Evolutionary conservation across 768 basidiomycete genomes (phyloP), one percentile per base, ranked within the genome.

Genomic region (Russula abietina): DNA sequence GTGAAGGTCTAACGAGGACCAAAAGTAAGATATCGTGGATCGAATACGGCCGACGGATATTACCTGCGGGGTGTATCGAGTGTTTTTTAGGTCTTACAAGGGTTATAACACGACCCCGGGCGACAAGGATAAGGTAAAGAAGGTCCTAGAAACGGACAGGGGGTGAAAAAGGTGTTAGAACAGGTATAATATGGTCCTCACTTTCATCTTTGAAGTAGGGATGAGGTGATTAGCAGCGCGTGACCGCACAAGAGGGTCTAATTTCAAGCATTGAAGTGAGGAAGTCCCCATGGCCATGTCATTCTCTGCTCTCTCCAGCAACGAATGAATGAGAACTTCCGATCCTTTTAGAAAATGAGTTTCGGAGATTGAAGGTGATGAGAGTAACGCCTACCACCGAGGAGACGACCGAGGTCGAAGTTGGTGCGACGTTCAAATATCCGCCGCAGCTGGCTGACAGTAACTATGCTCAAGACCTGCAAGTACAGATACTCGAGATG

Each of bases 401-500:
- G 74, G 33, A 91, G 77, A 55, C 91, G 79, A 56, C 89, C 76
- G 24, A 98, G 76, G 70, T 99, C 96, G 70, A 96, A 98, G 73
- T 98, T 98, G 54, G 86, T 90, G 56, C 93, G 81, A 61, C 89
- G 79, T 70, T 93, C 87, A 68, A 99, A 98, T 69, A 96, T 89
- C 36, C 85, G 80, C 33, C 84, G 83, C 3, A 99, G 79, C 72
- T 98, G 94, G 4, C 86, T 79, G 2, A 85, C 88, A 2, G 94
- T 91, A 51, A 97, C 86, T 39, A 97, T 85, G 67, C 91, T 94
- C 32, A 98, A 74, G 60, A 98, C 91, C 74, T 97, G 95, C 2
- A 98, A 78, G 72, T 99, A 90, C 9, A 98, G 78, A 74, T 97
- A 97, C 73, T 98, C 96, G 64, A 99, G 82, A 77, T 98, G 97